Conservation (phyloP, 2,329 filamentous ascomycete genomes). For the Aspergillus texensis region DNA sequence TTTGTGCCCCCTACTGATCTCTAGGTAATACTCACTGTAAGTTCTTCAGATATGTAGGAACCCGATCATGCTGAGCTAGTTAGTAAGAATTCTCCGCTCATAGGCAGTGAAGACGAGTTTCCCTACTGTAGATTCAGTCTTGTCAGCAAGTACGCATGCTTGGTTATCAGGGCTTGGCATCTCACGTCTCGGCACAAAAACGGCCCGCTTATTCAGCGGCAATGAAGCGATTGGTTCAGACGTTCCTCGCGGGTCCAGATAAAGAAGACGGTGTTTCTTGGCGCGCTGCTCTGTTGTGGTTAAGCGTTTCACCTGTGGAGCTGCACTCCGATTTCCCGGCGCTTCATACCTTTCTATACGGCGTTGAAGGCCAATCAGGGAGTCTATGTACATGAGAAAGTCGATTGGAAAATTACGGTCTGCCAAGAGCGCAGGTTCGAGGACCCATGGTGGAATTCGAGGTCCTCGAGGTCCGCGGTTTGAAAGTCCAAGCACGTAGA, state of each 20-base stretch:
- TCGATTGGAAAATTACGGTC: background rate
- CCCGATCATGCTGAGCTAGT: background rate
- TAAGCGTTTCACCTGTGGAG: background rate
- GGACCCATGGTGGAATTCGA: background rate
- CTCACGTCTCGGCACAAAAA: background rate
- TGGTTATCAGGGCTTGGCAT: background rate
- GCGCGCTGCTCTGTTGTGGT: background rate
- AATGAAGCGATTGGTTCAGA: background rate
- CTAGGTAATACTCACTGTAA: background rate
- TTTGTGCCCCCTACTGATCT: too few species aligned
- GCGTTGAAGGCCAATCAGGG: background rate
- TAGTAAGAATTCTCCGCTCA: background rate
- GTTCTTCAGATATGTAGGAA: background rate
- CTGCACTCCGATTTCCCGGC: too few species aligned
- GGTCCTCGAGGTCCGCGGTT: too few species aligned
- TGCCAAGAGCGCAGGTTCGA: background rate
- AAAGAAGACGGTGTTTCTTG: background rate
- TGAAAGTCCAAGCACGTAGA: background rate
- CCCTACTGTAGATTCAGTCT: background rate
- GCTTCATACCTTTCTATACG: background rate
- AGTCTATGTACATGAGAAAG: background rate
- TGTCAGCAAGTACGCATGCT: background rate
- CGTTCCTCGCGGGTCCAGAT: background rate
- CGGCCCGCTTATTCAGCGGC: slow-evolving; percentile 1
- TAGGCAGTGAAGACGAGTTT: background rate